Base-by-base conservation (phyloP, 2,329 filamentous ascomycete species). In the Colletotrichum sp. region DNA sequence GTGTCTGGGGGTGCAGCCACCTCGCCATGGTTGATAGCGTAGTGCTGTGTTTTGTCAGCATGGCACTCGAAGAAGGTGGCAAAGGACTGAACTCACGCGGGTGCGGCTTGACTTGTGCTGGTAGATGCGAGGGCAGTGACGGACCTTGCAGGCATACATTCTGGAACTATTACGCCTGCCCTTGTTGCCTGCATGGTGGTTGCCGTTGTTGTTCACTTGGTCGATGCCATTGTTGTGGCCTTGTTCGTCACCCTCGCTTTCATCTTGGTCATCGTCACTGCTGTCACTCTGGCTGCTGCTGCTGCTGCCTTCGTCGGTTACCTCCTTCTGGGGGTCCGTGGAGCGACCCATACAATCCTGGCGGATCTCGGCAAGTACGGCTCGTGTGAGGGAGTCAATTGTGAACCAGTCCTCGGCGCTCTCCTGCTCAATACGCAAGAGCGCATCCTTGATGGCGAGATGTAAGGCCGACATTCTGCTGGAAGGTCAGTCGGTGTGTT, bases 401-500 rank as follows among this genome's bases (percentile, higher is more conserved):
- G 13, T 28, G 55, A 26, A 24, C 55, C 55, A 59, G 15, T 18
- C 24, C 55, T 59, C 21, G 10, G 26, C 0, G 7, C 13, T 59
- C 24, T 59, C 55, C 15, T 28, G 13, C 55, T 59, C 55, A 28
- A 59, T 59, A 6, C 55, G 55, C 24, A 59, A 18, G 55, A 59
- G 55, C 13, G 21, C 55, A 9, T 24, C 24, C 4, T 18, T 59
- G 13, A 59, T 28, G 24, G 43, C 43, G 1, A 12, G 24, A 2
- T 59, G 55, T 3, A 59, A 59, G 24, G 55, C 16, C 2, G 55
- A 59, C 55, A 59, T 59, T 4, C 21, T 59, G 24, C 13, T 28
- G 13, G 2, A 59, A 21, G 26, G 10, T 52, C 43, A 52, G 43
- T 0, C 2, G 43, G n/a, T 52, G 6, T 0, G 6, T 7, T 0